Base-by-base conservation (phyloP, 805 yeast genomes). In the Cyberlindnera mississippiensis region DNA sequence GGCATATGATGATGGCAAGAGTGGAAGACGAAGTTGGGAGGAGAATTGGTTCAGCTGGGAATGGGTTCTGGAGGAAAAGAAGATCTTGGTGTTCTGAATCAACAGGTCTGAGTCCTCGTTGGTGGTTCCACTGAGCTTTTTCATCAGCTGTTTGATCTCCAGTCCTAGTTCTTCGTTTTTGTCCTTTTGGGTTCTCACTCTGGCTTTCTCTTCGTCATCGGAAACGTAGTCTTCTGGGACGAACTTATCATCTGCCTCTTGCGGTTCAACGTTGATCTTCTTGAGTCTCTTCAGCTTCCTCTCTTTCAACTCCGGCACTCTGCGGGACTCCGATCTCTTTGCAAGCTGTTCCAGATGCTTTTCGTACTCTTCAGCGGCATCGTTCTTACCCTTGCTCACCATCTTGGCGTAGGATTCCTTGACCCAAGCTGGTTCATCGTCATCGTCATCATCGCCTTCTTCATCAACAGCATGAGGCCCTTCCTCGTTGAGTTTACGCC, bases 41-140 rank as follows among this genome's bases (percentile, higher is more conserved):
- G 88, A 76, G 55, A 90, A 85, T 56, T 90, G 98, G 28, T 71
- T 69, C 34, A 90, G 66, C 58, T 90, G 98, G 0, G 96, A 86
- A 56, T 90, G 97, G 0, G 98, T 90, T 61, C 98, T 68, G 2
- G 96, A 87, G 0, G 95, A 72, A 56, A 80, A 89, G 51, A 64
- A 76, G 2, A 90, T 76, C 50, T 80, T 75, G 1, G 67, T 53
- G 0, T 76, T 62, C 15, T 64, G 62, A 7, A 50, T 53, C 9
- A 53, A 43, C 47, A 60, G 34, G 48, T 53, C 30, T 14, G 49
- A 28, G 22, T 45, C 49, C 46, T 37, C 44, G 9, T 45, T 48
- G 11, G 33, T 48, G n/a, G 45, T 44, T 6, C 57, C 51, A 10
- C 60, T 71, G 0, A 77, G 63, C 45, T 72, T 70, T 6, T 63